Conservation (phyloP, 441 rosid species). For the Erysimum pusillum region DNA sequence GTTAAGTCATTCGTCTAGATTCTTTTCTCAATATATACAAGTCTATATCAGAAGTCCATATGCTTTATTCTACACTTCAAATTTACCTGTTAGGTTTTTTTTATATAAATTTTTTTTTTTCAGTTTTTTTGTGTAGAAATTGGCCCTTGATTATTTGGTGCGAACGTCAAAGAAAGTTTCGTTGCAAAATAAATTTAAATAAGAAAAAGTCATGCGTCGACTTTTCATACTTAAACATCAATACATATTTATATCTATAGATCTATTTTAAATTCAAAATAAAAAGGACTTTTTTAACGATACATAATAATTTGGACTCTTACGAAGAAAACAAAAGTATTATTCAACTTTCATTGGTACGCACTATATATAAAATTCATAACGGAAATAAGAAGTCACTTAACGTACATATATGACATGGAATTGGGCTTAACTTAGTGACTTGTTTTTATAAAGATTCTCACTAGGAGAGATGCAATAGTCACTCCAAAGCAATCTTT, state of each 20-base stretch:
- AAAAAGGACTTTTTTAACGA: background rate
- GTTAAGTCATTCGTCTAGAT: background rate
- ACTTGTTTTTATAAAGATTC: slow-evolving; percentile 1
- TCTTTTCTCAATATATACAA: slow-evolving; percentile 2
- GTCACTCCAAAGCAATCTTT: slow-evolving; percentile 17
- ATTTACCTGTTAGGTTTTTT: background rate
- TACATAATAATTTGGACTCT: background rate
- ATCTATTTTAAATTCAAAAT: background rate
- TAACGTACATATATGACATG: background rate
- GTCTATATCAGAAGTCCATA: background rate
- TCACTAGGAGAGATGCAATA: slow-evolving; percentile 1
- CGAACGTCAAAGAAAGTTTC: slow-evolving; percentile 15
- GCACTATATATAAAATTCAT: background rate
- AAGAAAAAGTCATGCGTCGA: slow-evolving; percentile 10
- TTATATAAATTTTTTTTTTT: background rate
- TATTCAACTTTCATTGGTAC: background rate
- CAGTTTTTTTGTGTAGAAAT: background rate
- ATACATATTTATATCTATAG: slow-evolving; percentile 1
- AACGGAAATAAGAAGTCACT: background rate
- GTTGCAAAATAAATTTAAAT: background rate
- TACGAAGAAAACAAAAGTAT: background rate
- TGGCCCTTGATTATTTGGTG: slow-evolving; percentile 23
- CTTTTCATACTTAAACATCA: slow-evolving; percentile 7
- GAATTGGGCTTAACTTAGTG: background rate
- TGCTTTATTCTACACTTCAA: background rate